These are phyloP conservation scores for Albifimbria verrucaria DNA, from an alignment of 2,329 filamentous ascomycete species.

Conservation along the genomic window DNA sequence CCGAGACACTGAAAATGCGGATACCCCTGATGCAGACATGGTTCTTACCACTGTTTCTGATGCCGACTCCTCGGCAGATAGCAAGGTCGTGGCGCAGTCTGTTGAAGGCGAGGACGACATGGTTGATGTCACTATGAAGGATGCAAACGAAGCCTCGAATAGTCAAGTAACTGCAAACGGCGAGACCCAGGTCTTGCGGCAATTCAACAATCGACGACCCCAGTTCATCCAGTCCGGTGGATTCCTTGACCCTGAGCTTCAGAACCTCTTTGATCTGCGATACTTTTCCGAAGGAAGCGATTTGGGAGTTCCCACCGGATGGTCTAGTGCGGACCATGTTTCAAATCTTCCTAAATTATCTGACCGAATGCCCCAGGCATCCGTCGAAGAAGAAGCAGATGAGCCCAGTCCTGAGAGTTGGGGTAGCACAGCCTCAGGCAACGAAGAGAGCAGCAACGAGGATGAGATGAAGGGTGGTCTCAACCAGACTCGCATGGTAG, in stretches of 20 bases:
- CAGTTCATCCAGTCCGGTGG: constrained; percentile 49
- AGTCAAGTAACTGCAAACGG: constrained; percentile 10
- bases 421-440: constrained; percentile 44
- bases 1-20: constrained; percentile 41
- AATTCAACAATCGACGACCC: constrained; percentile 48
- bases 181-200: constrained; percentile 33
- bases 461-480: constrained; percentile 32
- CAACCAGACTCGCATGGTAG: constrained; percentile 51
- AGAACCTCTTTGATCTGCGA: constrained; percentile 74
- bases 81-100: constrained; percentile 72
- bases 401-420: constrained; percentile 46
- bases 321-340: constrained; percentile 58
- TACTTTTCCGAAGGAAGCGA: constrained; percentile 54
- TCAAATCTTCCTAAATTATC: constrained; percentile 53
- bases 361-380: constrained; percentile 41
- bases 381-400: constrained; percentile 38
- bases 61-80: constrained; percentile 64
- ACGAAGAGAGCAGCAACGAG: constrained; percentile 53
- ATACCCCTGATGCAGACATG: constrained; percentile 63
- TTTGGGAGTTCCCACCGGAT: constrained; percentile 67
- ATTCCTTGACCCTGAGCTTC: constrained; percentile 61
- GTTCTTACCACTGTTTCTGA: constrained; percentile 63
- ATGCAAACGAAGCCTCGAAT: constrained; percentile 38
- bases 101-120: constrained; percentile 87
- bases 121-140: constrained; percentile 84